Percentiles rank a stretch among this genome's conserved stretches.
These are phyloP conservation scores for Fusarium anguioides DNA, from an alignment of 2,329 filamentous ascomycete genomes.

Conservation along the genomic window DNA sequence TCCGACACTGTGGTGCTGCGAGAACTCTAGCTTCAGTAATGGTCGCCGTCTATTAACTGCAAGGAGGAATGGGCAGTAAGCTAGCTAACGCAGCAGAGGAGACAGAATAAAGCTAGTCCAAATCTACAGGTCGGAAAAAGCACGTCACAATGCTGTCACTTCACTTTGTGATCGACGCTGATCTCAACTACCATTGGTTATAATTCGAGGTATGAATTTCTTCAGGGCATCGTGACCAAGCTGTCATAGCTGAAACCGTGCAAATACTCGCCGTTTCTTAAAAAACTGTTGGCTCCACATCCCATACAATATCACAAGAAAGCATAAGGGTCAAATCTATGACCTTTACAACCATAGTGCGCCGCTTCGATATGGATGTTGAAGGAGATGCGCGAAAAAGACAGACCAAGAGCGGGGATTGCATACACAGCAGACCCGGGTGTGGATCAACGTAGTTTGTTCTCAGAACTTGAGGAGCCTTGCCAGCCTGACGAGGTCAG, in stretches of 20 bases:
- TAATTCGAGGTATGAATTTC: background rate
- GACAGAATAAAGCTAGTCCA: background rate
- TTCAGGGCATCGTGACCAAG: background rate
- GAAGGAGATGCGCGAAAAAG: slow-evolving; percentile 2
- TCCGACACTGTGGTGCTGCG: slow-evolving; percentile 6
- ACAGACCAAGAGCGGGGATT: slow-evolving; percentile 10
- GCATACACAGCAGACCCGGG: background rate
- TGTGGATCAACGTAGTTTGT: slow-evolving; percentile 21
- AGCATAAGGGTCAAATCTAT: background rate
- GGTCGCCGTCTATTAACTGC: background rate
- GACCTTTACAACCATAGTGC: background rate
- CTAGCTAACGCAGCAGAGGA: background rate
- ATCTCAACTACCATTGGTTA: background rate
- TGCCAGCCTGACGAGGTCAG: background rate
- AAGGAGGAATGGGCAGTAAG: slow-evolving; percentile 1
- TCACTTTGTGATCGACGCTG: background rate
- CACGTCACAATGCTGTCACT: slow-evolving; percentile 7
- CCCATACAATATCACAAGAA: background rate
- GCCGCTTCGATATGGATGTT: background rate
- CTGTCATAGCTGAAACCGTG: no score
- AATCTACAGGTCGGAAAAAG: background rate
- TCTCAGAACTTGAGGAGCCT: background rate
- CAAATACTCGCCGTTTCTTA: no score
- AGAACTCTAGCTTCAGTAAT: slow-evolving; percentile 1
- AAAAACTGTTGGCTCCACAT: background rate